Percentiles rank a stretch among this genome's conserved stretches.
These are phyloP conservation scores for Tephrocybe sp. DNA, from an alignment of 768 basidiomycete species.

Conservation along the genomic window DNA sequence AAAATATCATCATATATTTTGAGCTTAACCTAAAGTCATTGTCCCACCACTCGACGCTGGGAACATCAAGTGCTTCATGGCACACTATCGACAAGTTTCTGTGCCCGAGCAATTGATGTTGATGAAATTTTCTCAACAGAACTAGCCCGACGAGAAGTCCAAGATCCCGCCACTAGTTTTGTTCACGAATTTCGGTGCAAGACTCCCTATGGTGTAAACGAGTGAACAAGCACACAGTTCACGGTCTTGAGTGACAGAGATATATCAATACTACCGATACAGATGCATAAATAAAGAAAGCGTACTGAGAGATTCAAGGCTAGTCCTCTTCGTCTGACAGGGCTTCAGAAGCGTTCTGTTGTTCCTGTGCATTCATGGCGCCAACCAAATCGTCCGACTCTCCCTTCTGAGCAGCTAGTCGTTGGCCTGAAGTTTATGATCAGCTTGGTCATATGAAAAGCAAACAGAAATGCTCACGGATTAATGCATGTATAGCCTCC, in stretches of 20 bases:
- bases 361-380: conserved; percentile 78
- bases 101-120: too few relatives aligned
- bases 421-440: conserved; percentile 51
- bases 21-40: too few relatives aligned
- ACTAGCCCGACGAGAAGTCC: too few relatives aligned
- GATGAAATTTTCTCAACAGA: too few relatives aligned
- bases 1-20: too few relatives aligned
- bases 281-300: conserved; percentile 12
- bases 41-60: too few relatives aligned
- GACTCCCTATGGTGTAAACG: too few relatives aligned
- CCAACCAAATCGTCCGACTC: conserved; percentile 77
- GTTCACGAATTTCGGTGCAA: too few relatives aligned
- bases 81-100: too few relatives aligned
- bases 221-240: conserved; percentile 27
- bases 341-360: conserved; percentile 47
- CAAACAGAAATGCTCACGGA: conserved; percentile 57
- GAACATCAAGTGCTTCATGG: too few relatives aligned
- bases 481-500: conserved; percentile 88
- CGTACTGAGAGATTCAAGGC: conserved; percentile 17
- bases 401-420: conserved; percentile 77
- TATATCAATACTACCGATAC: conserved; percentile 10
- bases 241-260: background rate
- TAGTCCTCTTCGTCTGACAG: conserved; percentile 62
- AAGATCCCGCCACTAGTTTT: too few relatives aligned
- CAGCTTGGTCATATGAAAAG: background rate